phyloP scores from a whole-genome alignment of 1,139 yeast species.

The Barnettozyma hawaiiensis region DNA sequence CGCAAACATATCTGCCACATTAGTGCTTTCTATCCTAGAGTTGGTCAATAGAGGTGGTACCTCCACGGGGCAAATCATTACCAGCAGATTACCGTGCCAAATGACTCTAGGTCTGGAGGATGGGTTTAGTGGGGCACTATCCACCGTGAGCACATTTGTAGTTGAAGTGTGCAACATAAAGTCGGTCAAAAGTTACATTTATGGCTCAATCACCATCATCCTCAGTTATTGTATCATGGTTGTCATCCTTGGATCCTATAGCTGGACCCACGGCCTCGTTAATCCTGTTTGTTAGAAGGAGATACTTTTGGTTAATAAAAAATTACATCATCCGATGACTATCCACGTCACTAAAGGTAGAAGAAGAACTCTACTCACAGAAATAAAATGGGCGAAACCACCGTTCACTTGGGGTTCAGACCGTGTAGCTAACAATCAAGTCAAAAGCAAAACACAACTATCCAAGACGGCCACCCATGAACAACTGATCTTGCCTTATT shows the following conservation, averaged over 20 bases:
- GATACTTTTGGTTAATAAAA: too few relatives aligned
- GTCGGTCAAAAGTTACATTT: constrained; percentile 30
- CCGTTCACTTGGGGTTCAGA: constrained; percentile 12
- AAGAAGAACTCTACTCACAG: too few relatives aligned
- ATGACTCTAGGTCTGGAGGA: constrained; percentile 52
- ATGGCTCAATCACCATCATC: constrained; percentile 36
- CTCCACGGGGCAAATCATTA: constrained; percentile 27
- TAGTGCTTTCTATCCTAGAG: constrained; percentile 49
- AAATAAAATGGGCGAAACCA: not conserved
- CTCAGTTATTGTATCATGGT: constrained; percentile 38
- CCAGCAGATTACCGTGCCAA: constrained; percentile 38
- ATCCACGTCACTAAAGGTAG: constrained; percentile 3
- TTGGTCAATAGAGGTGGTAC: constrained; percentile 45
- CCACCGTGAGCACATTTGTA: constrained; percentile 75
- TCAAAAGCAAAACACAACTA: not conserved
- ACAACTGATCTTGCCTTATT: not conserved
- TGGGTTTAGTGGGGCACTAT: constrained; percentile 74
- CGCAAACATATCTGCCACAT: constrained; percentile 58
- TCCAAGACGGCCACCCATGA: not conserved
- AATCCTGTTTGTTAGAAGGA: constrained; percentile 23
- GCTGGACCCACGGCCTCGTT: constrained; percentile 41
- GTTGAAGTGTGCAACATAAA: constrained; percentile 50
- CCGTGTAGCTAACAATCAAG: not conserved
- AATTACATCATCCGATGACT: too few relatives aligned
- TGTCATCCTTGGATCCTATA: constrained; percentile 48